Evolutionary conservation across 2,329 filamentous ascomycete genomes (phyloP).

Genomic region (Penicillium sp.): DNA sequence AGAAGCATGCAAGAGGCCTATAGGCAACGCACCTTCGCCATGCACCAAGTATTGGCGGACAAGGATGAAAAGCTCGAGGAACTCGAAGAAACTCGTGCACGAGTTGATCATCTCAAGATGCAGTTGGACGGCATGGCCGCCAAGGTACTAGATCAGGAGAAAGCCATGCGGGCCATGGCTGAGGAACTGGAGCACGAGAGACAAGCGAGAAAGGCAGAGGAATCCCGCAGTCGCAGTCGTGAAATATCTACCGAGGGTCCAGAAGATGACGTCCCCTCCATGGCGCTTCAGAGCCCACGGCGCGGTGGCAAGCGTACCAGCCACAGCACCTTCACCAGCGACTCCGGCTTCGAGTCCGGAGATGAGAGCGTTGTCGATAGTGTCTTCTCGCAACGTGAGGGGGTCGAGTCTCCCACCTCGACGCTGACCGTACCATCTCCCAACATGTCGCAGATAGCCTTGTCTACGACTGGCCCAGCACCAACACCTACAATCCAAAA

Average conservation of each 20-base stretch:
- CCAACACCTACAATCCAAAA: constrained; percentile 33
- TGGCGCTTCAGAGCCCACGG: constrained; percentile 35
- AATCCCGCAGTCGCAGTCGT: constrained; percentile 35
- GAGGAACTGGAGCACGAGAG: constrained; percentile 48
- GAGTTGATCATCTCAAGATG: constrained; percentile 55
- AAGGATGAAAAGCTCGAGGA: constrained; percentile 59
- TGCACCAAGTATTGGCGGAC: constrained; percentile 52
- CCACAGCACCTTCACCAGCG: constrained; percentile 45
- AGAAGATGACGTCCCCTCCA: constrained; percentile 34
- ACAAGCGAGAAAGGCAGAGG: constrained; percentile 38
- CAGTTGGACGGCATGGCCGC: constrained; percentile 60
- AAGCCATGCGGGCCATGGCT: constrained; percentile 52
- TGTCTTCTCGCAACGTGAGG: constrained; percentile 44
- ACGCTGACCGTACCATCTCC: constrained; percentile 36
- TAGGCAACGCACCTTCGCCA: constrained; percentile 48
- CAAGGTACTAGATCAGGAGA: constrained; percentile 54
- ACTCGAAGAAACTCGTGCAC: constrained; percentile 57
- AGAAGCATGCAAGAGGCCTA: constrained; percentile 56
- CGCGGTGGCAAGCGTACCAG: constrained; percentile 39
- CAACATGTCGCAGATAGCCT: constrained; percentile 35
- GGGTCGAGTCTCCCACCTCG: constrained; percentile 34
- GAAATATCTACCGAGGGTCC: constrained; percentile 30
- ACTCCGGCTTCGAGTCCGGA: constrained; percentile 60
- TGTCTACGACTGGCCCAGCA: constrained; percentile 31
- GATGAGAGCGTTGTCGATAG: constrained; percentile 51